Base-by-base conservation (phyloP, 2,329 filamentous ascomycete species). In the Arachnomyces sp. region DNA sequence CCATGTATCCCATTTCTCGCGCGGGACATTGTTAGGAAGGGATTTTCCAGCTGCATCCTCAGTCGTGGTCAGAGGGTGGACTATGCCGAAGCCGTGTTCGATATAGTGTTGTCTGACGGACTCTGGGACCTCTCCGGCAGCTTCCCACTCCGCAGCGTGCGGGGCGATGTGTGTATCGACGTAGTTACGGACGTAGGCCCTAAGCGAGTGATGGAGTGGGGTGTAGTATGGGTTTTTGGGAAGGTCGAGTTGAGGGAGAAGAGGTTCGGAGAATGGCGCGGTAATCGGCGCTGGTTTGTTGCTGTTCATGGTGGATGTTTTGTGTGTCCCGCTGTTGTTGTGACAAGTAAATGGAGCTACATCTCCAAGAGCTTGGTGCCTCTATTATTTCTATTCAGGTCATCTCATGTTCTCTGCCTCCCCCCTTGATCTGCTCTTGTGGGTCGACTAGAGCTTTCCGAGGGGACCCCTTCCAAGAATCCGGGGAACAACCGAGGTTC, bases 81-180 rank as follows among this genome's bases (percentile, higher is more conserved):
- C 55, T 25, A 65, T 56, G 35, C 50, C 42, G 34, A 60, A 65
- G 2, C 68, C 67, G 1, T 67, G 60, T 34, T 60, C 53, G 43
- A 59, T 58, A 39, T 66, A 66, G 5, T 50, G 50, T 4, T 53
- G 54, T 31, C 63, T 55, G 28, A 61, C 71, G 34, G 59, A 50
- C 5, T 59, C 53, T 8, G 73, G 73, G 9, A 74, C 73, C 39
- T 71, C 56, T 2, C 72, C 71, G 2, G 71, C 71, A 3, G 67
- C 68, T 53, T 84, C 81, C 79, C 80, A 84, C 30, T 81, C 75
- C 25, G 78, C 68, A 3, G 73, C 72, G 46, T 72, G 66, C 0
- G 77, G 78, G 2, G 73, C 61, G 33, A 83, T 66, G 29, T 78
- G 61, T 2, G 68, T 65, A 43, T 82, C 72, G 35, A 82, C 64